These are phyloP conservation scores for Cornus kousa DNA, from an alignment of 148 eudicot species.

Conservation along the genomic window DNA sequence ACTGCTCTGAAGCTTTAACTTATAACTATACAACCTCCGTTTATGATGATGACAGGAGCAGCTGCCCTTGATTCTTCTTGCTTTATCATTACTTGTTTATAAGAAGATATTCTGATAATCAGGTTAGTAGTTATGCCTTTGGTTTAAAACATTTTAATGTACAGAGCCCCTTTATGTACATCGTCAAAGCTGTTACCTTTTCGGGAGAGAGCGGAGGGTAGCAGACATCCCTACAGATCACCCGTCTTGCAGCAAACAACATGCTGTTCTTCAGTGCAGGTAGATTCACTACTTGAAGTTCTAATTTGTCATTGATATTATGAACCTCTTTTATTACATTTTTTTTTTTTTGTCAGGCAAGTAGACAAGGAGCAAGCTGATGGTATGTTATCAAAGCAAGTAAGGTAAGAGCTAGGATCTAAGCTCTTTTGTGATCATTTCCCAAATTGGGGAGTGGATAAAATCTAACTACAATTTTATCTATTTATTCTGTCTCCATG, in stretches of 20 bases:
- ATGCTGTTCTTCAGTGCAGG: constrained; percentile 90
- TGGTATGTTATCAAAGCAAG: constrained; percentile 69
- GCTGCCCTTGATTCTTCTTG: background rate
- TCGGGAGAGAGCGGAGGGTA: constrained; percentile 95
- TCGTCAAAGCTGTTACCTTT: constrained; percentile 90
- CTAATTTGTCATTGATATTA: background rate
- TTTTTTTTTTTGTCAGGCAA: constrained; percentile 58
- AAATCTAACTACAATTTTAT: constrained; percentile 1
- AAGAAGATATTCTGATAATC: constrained; percentile 4
- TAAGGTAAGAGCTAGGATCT: constrained; percentile 40
- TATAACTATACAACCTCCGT: background rate
- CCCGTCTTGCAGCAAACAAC: constrained; percentile 96
- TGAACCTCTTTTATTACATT: background rate
- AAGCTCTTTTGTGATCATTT: background rate
- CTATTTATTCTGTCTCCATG: constrained; percentile 9
- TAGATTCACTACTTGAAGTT: constrained; percentile 18
- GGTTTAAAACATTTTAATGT: constrained; percentile 16
- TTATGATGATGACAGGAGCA: background rate
- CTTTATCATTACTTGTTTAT: background rate
- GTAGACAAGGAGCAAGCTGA: constrained; percentile 85
- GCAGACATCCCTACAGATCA: constrained; percentile 95
- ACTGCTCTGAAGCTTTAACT: background rate
- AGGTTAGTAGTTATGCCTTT: background rate
- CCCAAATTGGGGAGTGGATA: background rate
- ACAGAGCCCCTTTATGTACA: constrained; percentile 95